These are phyloP conservation scores for Pholiota microspora DNA, from an alignment of 768 basidiomycete genomes.

Conservation along the genomic window DNA sequence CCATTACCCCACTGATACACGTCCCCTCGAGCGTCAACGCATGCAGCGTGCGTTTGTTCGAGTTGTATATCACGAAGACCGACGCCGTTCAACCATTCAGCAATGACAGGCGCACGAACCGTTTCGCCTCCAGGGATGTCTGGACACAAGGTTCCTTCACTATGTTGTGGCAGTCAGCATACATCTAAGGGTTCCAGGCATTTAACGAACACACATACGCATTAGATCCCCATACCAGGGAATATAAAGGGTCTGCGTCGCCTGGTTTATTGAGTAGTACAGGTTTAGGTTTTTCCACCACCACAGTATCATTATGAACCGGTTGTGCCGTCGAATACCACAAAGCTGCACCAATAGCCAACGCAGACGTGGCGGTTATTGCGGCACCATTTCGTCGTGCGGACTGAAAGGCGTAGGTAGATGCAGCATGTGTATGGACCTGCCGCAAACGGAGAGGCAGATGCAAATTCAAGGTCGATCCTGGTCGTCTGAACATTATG, in stretches of 20 bases:
- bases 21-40: constrained; percentile 76
- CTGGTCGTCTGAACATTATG: constrained; percentile 29
- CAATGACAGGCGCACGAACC: constrained; percentile 49
- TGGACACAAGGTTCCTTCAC: constrained; percentile 45
- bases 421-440: constrained; percentile 22
- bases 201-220: constrained; percentile 38
- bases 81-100: constrained; percentile 59
- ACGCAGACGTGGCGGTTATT: constrained; percentile 22
- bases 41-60: constrained; percentile 66
- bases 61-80: constrained; percentile 74
- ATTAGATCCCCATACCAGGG: constrained; percentile 77
- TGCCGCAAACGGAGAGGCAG: constrained; percentile 23
- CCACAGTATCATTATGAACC: constrained; percentile 29
- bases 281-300: constrained; percentile 9
- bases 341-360: constrained; percentile 32
- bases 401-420: constrained; percentile 12
- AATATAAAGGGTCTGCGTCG: constrained; percentile 35
- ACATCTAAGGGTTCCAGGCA: constrained; percentile 1
- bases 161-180: constrained; percentile 19
- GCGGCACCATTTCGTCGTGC: constrained; percentile 15
- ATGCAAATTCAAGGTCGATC: constrained; percentile 13
- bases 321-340: constrained; percentile 36
- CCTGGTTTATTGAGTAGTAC: constrained; percentile 14
- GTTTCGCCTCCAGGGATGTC: constrained; percentile 34
- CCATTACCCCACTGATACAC: constrained; percentile 83